A percentile compares a stretch with the other conserved stretches of the same genome.
These are phyloP conservation scores for Ustilago tritici DNA, from an alignment of 1,284 basidiomycete genomes.

Conservation along the genomic window DNA sequence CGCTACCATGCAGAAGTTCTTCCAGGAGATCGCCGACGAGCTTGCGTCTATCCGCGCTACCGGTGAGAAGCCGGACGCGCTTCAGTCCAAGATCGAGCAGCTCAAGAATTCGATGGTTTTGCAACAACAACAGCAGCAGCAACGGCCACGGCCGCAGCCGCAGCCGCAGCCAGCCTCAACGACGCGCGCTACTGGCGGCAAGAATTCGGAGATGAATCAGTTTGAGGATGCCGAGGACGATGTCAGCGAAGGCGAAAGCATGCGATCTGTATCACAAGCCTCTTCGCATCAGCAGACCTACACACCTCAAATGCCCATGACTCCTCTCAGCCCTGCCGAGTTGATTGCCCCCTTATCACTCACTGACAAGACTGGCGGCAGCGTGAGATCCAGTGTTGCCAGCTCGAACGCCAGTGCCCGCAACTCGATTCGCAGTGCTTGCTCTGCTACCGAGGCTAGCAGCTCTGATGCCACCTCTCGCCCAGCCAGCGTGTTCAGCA, in stretches of 20 bases:
- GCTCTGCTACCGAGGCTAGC: slow-evolving; percentile 27
- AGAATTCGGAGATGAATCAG: slow-evolving; percentile 67
- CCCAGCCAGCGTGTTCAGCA: slow-evolving; percentile 56
- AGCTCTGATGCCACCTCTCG: slow-evolving; percentile 36
- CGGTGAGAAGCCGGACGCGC: slow-evolving; percentile 70
- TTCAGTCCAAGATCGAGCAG: slow-evolving; percentile 70
- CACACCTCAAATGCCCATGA: slow-evolving; percentile 48
- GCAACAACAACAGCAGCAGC: slow-evolving; percentile 42
- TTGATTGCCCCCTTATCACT: slow-evolving; percentile 49
- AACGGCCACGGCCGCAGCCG: too few species aligned
- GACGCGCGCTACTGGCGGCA: slow-evolving; percentile 16
- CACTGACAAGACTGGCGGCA: slow-evolving; percentile 36
- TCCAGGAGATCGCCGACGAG: slow-evolving; percentile 83
- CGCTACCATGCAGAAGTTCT: slow-evolving; percentile 80
- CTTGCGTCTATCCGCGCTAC: slow-evolving; percentile 75
- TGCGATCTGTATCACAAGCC: slow-evolving; percentile 51
- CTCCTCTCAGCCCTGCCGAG: slow-evolving; percentile 55
- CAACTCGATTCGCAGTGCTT: slow-evolving; percentile 39
- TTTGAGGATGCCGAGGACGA: slow-evolving; percentile 75
- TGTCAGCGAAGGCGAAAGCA: slow-evolving; percentile 49
- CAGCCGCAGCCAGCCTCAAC: slow-evolving; percentile 22
- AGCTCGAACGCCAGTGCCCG: slow-evolving; percentile 34
- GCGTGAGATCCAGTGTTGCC: slow-evolving; percentile 25
- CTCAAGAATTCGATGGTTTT: slow-evolving; percentile 68
- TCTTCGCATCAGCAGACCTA: slow-evolving; percentile 53